Evolutionary conservation across 768 basidiomycete species (phyloP).

Genomic region (Amanita brunnescens): DNA sequence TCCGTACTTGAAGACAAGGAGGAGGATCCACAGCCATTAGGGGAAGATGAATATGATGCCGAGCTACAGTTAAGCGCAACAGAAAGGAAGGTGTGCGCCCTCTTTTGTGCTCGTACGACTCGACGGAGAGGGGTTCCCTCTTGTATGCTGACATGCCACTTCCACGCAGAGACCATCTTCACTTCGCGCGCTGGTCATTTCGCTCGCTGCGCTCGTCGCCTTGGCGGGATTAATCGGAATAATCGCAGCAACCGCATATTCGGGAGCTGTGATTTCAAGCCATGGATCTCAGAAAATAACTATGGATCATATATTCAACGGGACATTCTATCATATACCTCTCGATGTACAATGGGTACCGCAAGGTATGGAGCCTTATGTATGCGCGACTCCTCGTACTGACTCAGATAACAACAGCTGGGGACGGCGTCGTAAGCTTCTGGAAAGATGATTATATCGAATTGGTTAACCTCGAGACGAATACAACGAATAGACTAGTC

Average conservation of each 20-base stretch:
- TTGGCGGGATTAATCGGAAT: conserved; percentile 66
- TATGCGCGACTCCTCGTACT: neutral
- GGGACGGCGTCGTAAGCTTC: conserved; percentile 86
- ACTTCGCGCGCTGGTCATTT: conserved; percentile 52
- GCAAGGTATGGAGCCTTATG: conserved; percentile 67
- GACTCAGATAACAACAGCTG: conserved; percentile 41
- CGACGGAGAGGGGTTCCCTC: neutral
- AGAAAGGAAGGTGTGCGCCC: neutral
- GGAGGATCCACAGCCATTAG: conserved; percentile 4
- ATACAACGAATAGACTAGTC: conserved; percentile 56
- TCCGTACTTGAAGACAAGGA: conserved; percentile 42
- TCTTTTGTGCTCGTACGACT: neutral
- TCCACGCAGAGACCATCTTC: conserved; percentile 36
- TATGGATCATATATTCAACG: conserved; percentile 90
- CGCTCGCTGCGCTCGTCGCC: conserved; percentile 48
- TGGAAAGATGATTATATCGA: conserved; percentile 55
- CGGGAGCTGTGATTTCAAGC: conserved; percentile 39
- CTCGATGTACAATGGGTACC: conserved; percentile 74
- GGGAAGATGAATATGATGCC: conserved; percentile 12
- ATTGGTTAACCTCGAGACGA: conserved; percentile 74
- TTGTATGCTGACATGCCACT: neutral
- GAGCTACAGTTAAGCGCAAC: neutral
- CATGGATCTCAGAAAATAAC: conserved; percentile 60
- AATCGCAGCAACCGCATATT: conserved; percentile 69
- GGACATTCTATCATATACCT: conserved; percentile 56